Evolutionary conservation across 257 asterid species (phyloP).

Genomic region (Scutellaria minor): DNA sequence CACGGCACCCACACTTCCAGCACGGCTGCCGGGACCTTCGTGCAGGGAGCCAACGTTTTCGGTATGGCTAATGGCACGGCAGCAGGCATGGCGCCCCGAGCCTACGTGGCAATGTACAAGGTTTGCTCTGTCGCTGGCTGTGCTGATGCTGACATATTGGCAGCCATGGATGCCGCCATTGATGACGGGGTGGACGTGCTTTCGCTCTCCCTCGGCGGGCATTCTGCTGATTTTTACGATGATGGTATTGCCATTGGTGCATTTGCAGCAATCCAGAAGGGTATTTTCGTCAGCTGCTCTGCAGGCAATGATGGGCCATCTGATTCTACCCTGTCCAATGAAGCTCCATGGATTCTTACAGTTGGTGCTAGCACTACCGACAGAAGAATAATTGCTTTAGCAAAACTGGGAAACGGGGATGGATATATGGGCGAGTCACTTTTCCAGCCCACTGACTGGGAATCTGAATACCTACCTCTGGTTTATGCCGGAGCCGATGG

Average conservation of each 20-base stretch:
- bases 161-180: slow-evolving; percentile 52
- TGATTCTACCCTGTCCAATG: slow-evolving; percentile 39
- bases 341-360: slow-evolving; percentile 54
- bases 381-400: slow-evolving; percentile 37
- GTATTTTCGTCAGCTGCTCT: slow-evolving; percentile 49
- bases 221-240: slow-evolving; percentile 31
- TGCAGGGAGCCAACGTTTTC: slow-evolving; percentile 38
- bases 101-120: slow-evolving; percentile 48
- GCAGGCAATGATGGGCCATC: slow-evolving; percentile 46
- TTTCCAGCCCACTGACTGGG: slow-evolving; percentile 36
- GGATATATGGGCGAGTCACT: slow-evolving; percentile 43
- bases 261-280: slow-evolving; percentile 49
- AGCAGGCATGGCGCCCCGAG: slow-evolving; percentile 50
- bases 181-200: slow-evolving; percentile 53
- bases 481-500: slow-evolving; percentile 42
- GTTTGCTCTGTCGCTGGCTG: slow-evolving; percentile 37
- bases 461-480: slow-evolving; percentile 31
- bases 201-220: slow-evolving; percentile 46
- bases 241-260: slow-evolving; percentile 49
- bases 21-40: slow-evolving; percentile 52
- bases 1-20: slow-evolving; percentile 53
- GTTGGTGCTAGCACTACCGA: slow-evolving; percentile 56
- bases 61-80: slow-evolving; percentile 57
- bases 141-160: slow-evolving; percentile 39
- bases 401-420: slow-evolving; percentile 26